Base-by-base conservation (phyloP, 768 basidiomycete species). In the Kwoniella sp. region DNA sequence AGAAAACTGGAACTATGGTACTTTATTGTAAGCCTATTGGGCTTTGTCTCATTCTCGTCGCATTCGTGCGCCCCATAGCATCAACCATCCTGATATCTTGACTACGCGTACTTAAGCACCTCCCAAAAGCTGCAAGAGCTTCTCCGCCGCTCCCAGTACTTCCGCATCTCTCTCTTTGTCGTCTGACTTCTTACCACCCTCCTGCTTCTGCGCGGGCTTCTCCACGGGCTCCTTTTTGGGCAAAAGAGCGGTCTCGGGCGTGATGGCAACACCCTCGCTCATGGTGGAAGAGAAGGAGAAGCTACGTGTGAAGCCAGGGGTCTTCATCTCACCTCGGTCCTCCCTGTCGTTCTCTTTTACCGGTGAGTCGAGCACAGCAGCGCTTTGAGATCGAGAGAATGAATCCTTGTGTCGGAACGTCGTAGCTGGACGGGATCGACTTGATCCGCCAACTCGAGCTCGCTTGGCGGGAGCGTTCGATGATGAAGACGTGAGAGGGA, bases 311-410 rank as follows among this genome's bases (percentile, higher is more conserved):
- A 67, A 63, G 9, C 55, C 66, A 25, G 65, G 65, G 3, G 66
- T 59, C 51, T 62, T 57, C 66, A 67, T 58, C 25, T 55, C 52
- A 2, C 54, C 41, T 26, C 26, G 41, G 22, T 48, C 60, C 9
- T 29, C 48, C 20, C 41, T 37, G 2, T 60, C 37, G 0, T 54
- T 34, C 4, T 20, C 29, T 2, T 53, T 50, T 17, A 37, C 45
- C 25, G 58, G 53, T 1, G 55, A 55, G 9, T 53, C 53, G 13
- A 67, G 30, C 34, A 57, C 58, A 0, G 67, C 54, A 29, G 55
- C 52, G 15, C 60, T 63, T 61, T 66, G 55, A 2, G 69, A 66
- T 58, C 69, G 60, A 4, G 61, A 66, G 48, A 66, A 70, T 15
- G 65, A 66, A 37, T 70, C 64, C 29, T 59, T 54, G 54, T 61